Percentiles rank a stretch among this genome's conserved stretches.
phyloP scores from a whole-genome alignment of 352 stramenopile species.

The Albugo candida region DNA sequence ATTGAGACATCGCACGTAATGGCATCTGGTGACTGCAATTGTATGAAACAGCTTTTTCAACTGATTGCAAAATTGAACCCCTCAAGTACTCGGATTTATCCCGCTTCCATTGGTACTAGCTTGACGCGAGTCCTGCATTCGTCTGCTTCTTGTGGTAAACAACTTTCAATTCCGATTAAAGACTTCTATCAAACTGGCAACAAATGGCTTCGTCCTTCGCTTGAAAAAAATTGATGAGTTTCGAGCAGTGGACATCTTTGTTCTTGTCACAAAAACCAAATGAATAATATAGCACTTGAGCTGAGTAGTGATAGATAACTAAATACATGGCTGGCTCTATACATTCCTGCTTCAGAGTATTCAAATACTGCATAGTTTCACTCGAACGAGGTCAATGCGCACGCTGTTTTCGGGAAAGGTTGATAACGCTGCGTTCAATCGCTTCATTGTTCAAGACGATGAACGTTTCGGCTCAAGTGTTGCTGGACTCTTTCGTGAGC shows the following conservation, averaged over 20 bases:
- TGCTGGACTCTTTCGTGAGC: conserved; percentile 86
- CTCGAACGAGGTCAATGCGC: conserved; percentile 78
- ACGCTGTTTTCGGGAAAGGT: conserved; percentile 79
- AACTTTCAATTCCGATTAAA: background rate
- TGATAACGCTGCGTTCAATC: conserved; percentile 80
- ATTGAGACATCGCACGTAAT: conserved; percentile 99
- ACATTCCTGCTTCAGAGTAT: conserved; percentile 77
- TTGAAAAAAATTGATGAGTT: conserved; percentile 65
- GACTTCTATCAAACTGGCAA: conserved; percentile 32
- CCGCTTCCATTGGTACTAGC: conserved; percentile 6
- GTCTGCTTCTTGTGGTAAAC: background rate
- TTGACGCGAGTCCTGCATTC: conserved; percentile 8
- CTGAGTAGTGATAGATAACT: conserved; percentile 86
- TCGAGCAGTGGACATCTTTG: conserved; percentile 78
- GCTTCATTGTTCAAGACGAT: conserved; percentile 76
- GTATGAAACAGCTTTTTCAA: conserved; percentile 84
- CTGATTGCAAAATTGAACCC: conserved; percentile 84
- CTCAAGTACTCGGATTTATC: conserved; percentile 35
- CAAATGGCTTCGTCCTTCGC: conserved; percentile 43
- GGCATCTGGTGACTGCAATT: conserved; percentile 85
- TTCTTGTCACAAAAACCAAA: conserved; percentile 95
- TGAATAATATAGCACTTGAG: conserved; percentile 82
- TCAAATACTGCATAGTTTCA: conserved; percentile 70
- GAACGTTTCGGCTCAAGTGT: conserved; percentile 80
- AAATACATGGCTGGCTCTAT: conserved; percentile 67